Evolutionary conservation across 2,329 filamentous ascomycete species (phyloP).

Genomic region (Alternaria ethzedia): DNA sequence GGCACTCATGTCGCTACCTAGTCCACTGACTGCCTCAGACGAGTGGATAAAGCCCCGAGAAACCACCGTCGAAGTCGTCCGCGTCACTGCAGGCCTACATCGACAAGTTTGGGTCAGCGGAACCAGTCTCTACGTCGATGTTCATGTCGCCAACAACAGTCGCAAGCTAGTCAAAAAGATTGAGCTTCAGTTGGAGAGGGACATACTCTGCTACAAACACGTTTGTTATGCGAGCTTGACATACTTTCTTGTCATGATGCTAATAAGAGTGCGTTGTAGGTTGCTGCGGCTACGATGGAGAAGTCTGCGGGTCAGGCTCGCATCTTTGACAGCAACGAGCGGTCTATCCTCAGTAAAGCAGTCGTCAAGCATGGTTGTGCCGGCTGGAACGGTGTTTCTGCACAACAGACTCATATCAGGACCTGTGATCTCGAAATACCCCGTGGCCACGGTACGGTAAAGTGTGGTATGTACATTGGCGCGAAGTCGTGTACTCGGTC

Average conservation of each 20-base stretch:
- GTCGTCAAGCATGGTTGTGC: slow-evolving; percentile 52
- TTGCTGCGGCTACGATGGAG: slow-evolving; percentile 57
- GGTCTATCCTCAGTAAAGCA: slow-evolving; percentile 53
- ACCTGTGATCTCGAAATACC: slow-evolving; percentile 59
- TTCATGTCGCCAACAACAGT: slow-evolving; percentile 59
- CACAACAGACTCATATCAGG: slow-evolving; percentile 54
- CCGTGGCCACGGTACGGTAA: slow-evolving; percentile 58
- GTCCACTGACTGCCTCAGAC: slow-evolving; percentile 58
- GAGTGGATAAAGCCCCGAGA: slow-evolving; percentile 53
- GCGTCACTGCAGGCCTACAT: slow-evolving; percentile 60
- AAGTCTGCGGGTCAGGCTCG: slow-evolving; percentile 59
- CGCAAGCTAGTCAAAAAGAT: slow-evolving; percentile 58
- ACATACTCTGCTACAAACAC: slow-evolving; percentile 60
- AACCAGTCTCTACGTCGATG: slow-evolving; percentile 61
- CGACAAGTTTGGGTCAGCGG: slow-evolving; percentile 66
- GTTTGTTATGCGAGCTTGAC: slow-evolving; percentile 32
- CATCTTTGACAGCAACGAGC: slow-evolving; percentile 60
- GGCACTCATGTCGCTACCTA: slow-evolving; percentile 60
- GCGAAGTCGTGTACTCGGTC: not conserved
- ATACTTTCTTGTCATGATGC: slow-evolving; percentile 6
- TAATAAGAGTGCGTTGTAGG: slow-evolving; percentile 40
- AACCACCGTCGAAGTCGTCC: slow-evolving; percentile 52
- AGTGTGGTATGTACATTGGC: slow-evolving; percentile 49
- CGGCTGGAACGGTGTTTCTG: slow-evolving; percentile 57
- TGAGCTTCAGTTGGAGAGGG: slow-evolving; percentile 59